Evolutionary conservation across 2,329 filamentous ascomycete species (phyloP).

Genomic region (Ilyonectria sp.): DNA sequence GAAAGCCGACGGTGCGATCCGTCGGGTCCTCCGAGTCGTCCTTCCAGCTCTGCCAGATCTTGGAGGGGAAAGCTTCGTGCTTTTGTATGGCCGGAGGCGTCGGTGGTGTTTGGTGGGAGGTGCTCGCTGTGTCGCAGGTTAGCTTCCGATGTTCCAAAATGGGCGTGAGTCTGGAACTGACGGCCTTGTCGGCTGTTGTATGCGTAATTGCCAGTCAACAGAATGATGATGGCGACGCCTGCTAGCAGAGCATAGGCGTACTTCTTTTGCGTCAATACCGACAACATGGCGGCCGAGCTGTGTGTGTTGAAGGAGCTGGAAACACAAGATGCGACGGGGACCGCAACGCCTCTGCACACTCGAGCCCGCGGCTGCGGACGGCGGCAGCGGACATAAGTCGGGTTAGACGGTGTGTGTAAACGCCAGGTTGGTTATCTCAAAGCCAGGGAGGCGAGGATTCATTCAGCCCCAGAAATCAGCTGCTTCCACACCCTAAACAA

Average conservation of each 20-base stretch:
- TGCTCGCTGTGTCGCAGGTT: slow-evolving; percentile 19
- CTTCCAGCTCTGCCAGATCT: slow-evolving; percentile 54
- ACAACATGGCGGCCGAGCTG: slow-evolving; percentile 15
- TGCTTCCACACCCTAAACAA: too few species aligned
- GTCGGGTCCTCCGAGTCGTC: slow-evolving; percentile 49
- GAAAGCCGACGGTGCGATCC: slow-evolving; percentile 47
- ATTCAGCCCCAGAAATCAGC: too few species aligned
- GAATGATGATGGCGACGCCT: slow-evolving; percentile 16
- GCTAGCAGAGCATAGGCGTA: slow-evolving; percentile 22
- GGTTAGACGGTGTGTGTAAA: too few species aligned
- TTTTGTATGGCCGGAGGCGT: not conserved
- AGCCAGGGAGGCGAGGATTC: too few species aligned
- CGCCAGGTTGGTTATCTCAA: too few species aligned
- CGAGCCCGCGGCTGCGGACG: not conserved
- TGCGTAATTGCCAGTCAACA: slow-evolving; percentile 28
- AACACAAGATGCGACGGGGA: not conserved
- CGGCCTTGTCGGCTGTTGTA: slow-evolving; percentile 26
- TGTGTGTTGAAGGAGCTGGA: not conserved
- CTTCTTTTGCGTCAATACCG: slow-evolving; percentile 17
- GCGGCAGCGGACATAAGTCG: too few species aligned
- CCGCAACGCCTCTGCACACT: slow-evolving; percentile 1
- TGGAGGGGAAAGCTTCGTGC: slow-evolving; percentile 35
- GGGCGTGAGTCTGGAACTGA: slow-evolving; percentile 14
- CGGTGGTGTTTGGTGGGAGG: not conserved
- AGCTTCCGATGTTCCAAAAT: slow-evolving; percentile 3